Evolutionary conservation across 2,329 filamentous ascomycete species (phyloP), one percentile per base, ranked within the genome.

Genomic region (Lizonia empirigonia): DNA sequence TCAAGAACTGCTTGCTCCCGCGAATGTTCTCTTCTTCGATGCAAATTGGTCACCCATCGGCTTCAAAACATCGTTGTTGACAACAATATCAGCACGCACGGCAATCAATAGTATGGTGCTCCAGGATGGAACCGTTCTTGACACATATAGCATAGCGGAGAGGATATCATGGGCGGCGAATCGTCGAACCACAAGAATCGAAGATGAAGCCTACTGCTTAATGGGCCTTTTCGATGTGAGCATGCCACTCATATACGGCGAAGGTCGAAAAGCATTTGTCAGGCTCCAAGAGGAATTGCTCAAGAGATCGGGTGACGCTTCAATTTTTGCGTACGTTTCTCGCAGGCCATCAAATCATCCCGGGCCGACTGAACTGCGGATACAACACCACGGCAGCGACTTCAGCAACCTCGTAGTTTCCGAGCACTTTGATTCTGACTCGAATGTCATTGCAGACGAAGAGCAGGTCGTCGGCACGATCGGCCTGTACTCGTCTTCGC

Each of bases 1-100:
- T 0, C 56, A 59, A 4, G 58, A 58, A 2, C 50, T 42, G 13
- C 27, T 42, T 15, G 39, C 39, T n/a, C 27, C 23, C 13, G 16
- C 37, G 4, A 18, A 30, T 18, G 34, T 46, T n/a, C 10, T 19
- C 8, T 37, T 26, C 19, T 27, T 32, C 33, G 15, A 35, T 20
- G 2, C 15, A 2, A 1, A 36, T 61, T 35, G 41, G 29, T 9
- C 1, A 9, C n/a, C n/a, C 1, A 27, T 44, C 10, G 40, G 30
- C 4, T 35, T 27, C 16, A 44, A 34, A n/a, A 34, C 20, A 3
- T 24, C 29, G 7, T 13, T 33, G 20, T 16, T 19, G 6, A 6
- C 27, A 6, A 18, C 7, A 8, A 20, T 42, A 1, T 24, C 27
- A 2, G 1, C 6, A 8, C n/a, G 8, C 9, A 34, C 30, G 18